A percentile compares a stretch with the other conserved stretches of the same genome.
Conservation (phyloP, 2,329 filamentous ascomycete species). For the Metarhizium guizhouense region DNA sequence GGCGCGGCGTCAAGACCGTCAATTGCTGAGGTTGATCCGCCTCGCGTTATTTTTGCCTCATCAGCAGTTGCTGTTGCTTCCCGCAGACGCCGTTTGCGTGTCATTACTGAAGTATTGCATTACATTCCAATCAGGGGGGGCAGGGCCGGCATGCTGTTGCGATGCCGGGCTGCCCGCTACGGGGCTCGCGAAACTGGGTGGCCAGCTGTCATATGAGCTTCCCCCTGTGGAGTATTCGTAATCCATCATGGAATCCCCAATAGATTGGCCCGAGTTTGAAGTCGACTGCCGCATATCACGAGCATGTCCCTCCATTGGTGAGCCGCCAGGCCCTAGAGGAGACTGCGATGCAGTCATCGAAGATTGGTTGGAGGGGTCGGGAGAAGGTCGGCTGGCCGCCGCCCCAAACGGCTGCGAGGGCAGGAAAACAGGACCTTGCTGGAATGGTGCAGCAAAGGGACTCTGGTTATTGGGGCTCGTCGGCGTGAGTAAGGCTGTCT, state of each 20-base stretch:
- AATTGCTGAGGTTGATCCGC: background rate
- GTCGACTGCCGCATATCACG: conserved; percentile 23
- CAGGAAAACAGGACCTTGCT: conserved; percentile 23
- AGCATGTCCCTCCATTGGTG: conserved; percentile 26
- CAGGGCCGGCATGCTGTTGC: conserved; percentile 14
- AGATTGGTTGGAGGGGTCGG: conserved; percentile 23
- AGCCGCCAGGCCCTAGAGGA: conserved; percentile 16
- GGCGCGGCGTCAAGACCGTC: background rate
- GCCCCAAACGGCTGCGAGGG: conserved; percentile 20
- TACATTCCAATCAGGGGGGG: conserved; percentile 21
- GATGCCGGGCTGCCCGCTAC: conserved; percentile 5
- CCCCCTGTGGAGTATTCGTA: conserved; percentile 30
- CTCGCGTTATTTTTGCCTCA: background rate
- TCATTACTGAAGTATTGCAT: conserved; percentile 24
- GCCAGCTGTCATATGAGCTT: background rate
- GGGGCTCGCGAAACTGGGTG: background rate
- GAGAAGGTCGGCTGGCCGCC: conserved; percentile 18
- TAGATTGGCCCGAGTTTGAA: conserved; percentile 13
- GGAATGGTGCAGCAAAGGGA: conserved; percentile 21
- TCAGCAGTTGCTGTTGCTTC: background rate
- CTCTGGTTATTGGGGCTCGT: conserved; percentile 14
- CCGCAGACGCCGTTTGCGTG: conserved; percentile 20
- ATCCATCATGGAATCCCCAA: conserved; percentile 28
- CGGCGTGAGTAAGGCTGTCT: conserved; percentile 14
- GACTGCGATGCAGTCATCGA: conserved; percentile 24